Conservation (phyloP, 1,284 basidiomycete species). For the Wolfiporia cocos region DNA sequence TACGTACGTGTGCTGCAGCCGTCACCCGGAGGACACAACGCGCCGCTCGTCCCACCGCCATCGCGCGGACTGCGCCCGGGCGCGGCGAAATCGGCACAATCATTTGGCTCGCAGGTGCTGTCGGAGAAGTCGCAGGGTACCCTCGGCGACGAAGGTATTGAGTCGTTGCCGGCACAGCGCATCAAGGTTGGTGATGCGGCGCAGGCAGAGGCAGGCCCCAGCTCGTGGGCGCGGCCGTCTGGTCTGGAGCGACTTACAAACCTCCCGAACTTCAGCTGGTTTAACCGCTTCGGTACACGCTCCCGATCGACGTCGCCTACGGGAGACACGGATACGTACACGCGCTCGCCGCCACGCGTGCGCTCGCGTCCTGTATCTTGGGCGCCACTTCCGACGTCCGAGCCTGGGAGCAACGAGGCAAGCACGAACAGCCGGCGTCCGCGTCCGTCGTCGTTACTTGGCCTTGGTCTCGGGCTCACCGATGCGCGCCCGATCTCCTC, state of each 20-base stretch:
- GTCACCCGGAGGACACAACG: slow-evolving; percentile 20
- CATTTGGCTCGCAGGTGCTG: slow-evolving; percentile 13
- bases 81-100: slow-evolving; percentile 14
- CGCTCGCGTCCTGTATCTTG: slow-evolving; percentile 19
- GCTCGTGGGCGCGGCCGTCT: slow-evolving; percentile 23
- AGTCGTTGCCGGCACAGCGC: slow-evolving; percentile 49
- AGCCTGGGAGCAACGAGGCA: slow-evolving; percentile 10
- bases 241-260: slow-evolving; percentile 40
- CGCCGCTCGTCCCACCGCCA: slow-evolving; percentile 36
- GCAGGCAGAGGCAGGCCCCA: slow-evolving; percentile 15
- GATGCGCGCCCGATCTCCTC: slow-evolving; percentile 49
- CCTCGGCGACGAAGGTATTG: slow-evolving; percentile 13
- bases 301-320: slow-evolving; percentile 6
- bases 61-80: slow-evolving; percentile 26
- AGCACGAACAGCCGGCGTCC: slow-evolving; percentile 14
- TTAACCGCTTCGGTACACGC: slow-evolving; percentile 29
- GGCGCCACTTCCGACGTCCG: slow-evolving; percentile 12
- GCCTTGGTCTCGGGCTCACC: slow-evolving; percentile 29
- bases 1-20: slow-evolving; percentile 23
- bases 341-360: slow-evolving; percentile 20
- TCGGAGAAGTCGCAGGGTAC: slow-evolving; percentile 24
- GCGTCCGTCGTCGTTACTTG: slow-evolving; percentile 16
- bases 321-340: slow-evolving; percentile 18
- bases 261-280: slow-evolving; percentile 48
- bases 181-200: slow-evolving; percentile 45